Evolutionary conservation across 2,329 filamentous ascomycete species (phyloP), one percentile per base, ranked within the genome.

Genomic region (Periconia sp.): DNA sequence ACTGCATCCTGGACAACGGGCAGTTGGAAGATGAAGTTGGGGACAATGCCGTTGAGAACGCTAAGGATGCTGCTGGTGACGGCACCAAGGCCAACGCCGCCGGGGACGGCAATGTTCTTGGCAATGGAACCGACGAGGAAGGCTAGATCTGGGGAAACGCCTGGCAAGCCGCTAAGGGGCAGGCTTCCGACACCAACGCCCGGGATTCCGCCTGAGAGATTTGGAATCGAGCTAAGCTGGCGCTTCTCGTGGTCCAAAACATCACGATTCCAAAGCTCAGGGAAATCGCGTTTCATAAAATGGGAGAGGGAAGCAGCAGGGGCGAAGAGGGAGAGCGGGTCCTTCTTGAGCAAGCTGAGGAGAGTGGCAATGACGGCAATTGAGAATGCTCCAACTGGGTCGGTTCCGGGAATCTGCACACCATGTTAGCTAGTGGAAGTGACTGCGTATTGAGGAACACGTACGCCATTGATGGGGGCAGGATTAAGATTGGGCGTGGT

Each of bases 21-120:
- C 2, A 55, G 49, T 40, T 55, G 31, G 49, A 55, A 57, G 34
- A 55, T 30, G 47, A 55, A 57, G 36, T 44, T 39, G 30, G 52
- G 51, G 12, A 53, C 49, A 5, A 50, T 32, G 34, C 40, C 38
- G 35, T 47, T 45, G 35, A 57, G 48, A 25, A 48, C 26, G 11
- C 17, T 15, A 26, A 52, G 41, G 32, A 57, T 54, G 34, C 33
- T 40, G 10, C 17, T 23, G 16, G 51, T 54, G 10, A 52, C 23
- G 31, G 29, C 19, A 17, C 53, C 48, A 15, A 57, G 33, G 15
- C 51, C 48, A n/a, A 19, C 46, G 32, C 46, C 46, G 13, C 46
- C 48, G 1, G 48, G 48, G 12, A 57, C 31, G 26, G 50, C 47
- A 25, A 56, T 54, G 39, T 49, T 56, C 26, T 52, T 54, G 26